Evolutionary conservation across 2,329 filamentous ascomycete species (phyloP).

Genomic region (Myriangium duriaei): DNA sequence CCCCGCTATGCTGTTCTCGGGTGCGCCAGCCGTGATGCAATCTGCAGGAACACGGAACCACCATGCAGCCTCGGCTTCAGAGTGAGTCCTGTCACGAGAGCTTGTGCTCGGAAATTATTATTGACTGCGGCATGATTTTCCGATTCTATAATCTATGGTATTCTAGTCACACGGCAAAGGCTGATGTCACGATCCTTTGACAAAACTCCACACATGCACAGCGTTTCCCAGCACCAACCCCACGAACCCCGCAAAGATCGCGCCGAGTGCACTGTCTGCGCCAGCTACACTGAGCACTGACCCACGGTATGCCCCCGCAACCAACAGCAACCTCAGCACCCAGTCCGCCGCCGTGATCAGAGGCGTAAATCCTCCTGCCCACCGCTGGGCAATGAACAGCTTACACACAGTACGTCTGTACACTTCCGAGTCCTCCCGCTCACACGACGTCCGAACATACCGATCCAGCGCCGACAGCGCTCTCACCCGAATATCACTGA

Average conservation of each 20-base stretch:
- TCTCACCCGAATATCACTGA: slow-evolving; percentile 27
- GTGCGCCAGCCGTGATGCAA: too few relatives aligned
- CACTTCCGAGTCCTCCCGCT: slow-evolving; percentile 13
- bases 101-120: too few relatives aligned
- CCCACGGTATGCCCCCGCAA: slow-evolving; percentile 1
- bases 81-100: too few relatives aligned
- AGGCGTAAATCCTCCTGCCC: slow-evolving; percentile 8
- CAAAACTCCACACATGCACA: slow-evolving; percentile 7
- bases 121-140: too few relatives aligned
- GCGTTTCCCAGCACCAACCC: neutral
- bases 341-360: slow-evolving; percentile 7
- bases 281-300: neutral
- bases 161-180: neutral
- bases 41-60: too few relatives aligned
- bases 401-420: slow-evolving; percentile 29
- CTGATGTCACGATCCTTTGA: slow-evolving; percentile 3
- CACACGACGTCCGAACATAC: slow-evolving; percentile 20
- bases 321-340: slow-evolving; percentile 1
- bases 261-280: neutral
- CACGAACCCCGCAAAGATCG: neutral
- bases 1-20: too few relatives aligned
- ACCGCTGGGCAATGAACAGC: slow-evolving; percentile 30
- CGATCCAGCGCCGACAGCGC: slow-evolving; percentile 28
- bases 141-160: neutral
- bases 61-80: too few relatives aligned